phyloP scores from a whole-genome alignment of 352 stramenopile genomes.

The Pythium brachiatum region DNA sequence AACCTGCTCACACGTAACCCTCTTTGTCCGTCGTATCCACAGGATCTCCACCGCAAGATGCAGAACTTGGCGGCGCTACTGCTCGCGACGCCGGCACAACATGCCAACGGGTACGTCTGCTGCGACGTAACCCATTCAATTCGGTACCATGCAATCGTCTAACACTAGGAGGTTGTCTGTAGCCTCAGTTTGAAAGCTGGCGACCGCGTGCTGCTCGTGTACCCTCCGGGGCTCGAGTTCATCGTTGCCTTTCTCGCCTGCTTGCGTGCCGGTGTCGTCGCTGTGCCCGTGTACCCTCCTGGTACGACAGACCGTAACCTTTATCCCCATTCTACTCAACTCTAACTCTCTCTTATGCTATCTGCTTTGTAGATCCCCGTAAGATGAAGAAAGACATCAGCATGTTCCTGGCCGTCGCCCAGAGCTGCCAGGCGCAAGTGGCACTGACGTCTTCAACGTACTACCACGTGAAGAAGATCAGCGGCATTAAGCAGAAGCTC shows the following conservation, averaged over 20 bases:
- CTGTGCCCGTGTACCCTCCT: constrained; percentile 90
- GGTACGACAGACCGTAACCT: constrained; percentile 24
- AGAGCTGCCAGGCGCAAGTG: constrained; percentile 88
- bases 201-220: constrained; percentile 94
- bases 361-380: constrained; percentile 79
- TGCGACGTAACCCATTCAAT: neutral
- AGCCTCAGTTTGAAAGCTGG: constrained; percentile 64
- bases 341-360: constrained; percentile 66
- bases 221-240: constrained; percentile 97
- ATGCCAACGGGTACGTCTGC: constrained; percentile 55
- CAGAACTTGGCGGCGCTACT: constrained; percentile 72
- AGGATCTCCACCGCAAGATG: constrained; percentile 69
- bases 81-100: constrained; percentile 40
- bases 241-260: constrained; percentile 97
- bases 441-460: constrained; percentile 94
- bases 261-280: constrained; percentile 91
- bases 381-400: constrained; percentile 94
- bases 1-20: neutral
- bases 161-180: too few relatives aligned
- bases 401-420: constrained; percentile 94
- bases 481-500: constrained; percentile 79
- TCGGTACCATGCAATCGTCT: too few relatives aligned
- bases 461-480: constrained; percentile 94
- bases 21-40: neutral
- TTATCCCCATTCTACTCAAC: constrained; percentile 16